Evolutionary conservation across 2,329 filamentous ascomycete species (phyloP).

Genomic region (Macroventuria anomochaeta): DNA sequence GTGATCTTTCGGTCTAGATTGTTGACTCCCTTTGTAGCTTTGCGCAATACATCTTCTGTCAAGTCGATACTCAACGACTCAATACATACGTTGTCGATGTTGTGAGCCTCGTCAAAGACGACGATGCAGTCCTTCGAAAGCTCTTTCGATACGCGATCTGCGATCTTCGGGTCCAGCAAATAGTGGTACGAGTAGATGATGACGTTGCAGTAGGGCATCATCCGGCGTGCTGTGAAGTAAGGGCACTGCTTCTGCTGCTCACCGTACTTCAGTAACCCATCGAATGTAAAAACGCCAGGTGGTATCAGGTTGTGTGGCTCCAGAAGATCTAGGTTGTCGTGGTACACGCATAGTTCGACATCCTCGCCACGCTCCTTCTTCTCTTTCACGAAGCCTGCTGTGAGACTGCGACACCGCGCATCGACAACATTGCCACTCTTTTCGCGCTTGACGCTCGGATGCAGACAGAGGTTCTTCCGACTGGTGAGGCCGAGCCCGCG

Average conservation of each 20-base stretch:
- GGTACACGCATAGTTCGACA: slow-evolving; percentile 93
- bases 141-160: slow-evolving; percentile 91
- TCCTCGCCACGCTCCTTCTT: slow-evolving; percentile 96
- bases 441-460: slow-evolving; percentile 93
- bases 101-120: slow-evolving; percentile 98
- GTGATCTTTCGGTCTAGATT: slow-evolving; percentile 90
- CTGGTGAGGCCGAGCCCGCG: slow-evolving; percentile 90
- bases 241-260: slow-evolving; percentile 97
- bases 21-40: slow-evolving; percentile 86
- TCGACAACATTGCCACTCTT: slow-evolving; percentile 95
- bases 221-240: slow-evolving; percentile 92
- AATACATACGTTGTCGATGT: slow-evolving; percentile 99
- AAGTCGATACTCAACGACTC: slow-evolving; percentile 96
- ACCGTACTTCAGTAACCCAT: slow-evolving; percentile 85
- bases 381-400: slow-evolving; percentile 95
- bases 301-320: slow-evolving; percentile 95
- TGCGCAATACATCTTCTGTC: slow-evolving; percentile 91
- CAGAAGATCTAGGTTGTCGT: slow-evolving; percentile 95
- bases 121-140: slow-evolving; percentile 98
- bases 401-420: slow-evolving; percentile 92
- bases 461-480: slow-evolving; percentile 95
- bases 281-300: slow-evolving; percentile 93
- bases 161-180: slow-evolving; percentile 95
- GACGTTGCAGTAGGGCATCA: slow-evolving; percentile 99
- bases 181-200: slow-evolving; percentile 99